These are phyloP conservation scores for Pseudozyma flocculosa DNA, from an alignment of 1,284 basidiomycete species.

Conservation along the genomic window DNA sequence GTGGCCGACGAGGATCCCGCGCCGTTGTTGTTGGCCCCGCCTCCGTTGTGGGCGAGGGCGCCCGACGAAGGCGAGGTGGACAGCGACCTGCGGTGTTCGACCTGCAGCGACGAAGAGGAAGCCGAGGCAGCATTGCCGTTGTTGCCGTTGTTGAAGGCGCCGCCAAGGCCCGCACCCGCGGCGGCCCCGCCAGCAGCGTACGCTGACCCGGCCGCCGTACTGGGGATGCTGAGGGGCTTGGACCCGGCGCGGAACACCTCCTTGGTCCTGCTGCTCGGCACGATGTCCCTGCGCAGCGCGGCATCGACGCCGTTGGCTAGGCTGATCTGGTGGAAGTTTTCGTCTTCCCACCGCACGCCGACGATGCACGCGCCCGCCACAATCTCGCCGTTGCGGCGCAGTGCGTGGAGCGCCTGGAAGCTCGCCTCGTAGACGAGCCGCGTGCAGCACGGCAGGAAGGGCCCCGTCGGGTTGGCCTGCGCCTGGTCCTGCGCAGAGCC, in stretches of 20 bases:
- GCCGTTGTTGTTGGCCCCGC: background rate
- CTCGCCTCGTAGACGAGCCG: constrained; percentile 35
- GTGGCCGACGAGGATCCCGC: background rate
- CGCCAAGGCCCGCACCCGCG: background rate
- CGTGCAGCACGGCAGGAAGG: constrained; percentile 21
- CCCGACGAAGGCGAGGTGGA: no score
- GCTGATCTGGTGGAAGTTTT: constrained; percentile 41
- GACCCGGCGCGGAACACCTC: constrained; percentile 20
- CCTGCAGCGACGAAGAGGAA: no score
- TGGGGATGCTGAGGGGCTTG: constrained; percentile 19
- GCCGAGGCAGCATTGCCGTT: no score
- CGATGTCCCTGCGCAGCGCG: constrained; percentile 36
- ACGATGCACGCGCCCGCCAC: constrained; percentile 41
- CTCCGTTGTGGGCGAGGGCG: no score
- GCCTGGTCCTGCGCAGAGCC: constrained; percentile 29
- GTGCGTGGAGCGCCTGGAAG: constrained; percentile 42
- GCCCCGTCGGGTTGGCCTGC: constrained; percentile 11
- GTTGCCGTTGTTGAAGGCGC: no score
- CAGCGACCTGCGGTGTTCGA: no score
- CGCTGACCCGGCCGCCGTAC: constrained; percentile 9
- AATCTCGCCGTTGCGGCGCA: constrained; percentile 38
- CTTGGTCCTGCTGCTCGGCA: constrained; percentile 20
- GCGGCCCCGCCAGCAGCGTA: background rate
- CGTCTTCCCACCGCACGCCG: constrained; percentile 47
- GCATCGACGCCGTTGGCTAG: constrained; percentile 41